A percentile compares a stretch with the other conserved stretches of the same genome.
Conservation (phyloP, 2,329 filamentous ascomycete species). For the Ophiostoma montium region DNA sequence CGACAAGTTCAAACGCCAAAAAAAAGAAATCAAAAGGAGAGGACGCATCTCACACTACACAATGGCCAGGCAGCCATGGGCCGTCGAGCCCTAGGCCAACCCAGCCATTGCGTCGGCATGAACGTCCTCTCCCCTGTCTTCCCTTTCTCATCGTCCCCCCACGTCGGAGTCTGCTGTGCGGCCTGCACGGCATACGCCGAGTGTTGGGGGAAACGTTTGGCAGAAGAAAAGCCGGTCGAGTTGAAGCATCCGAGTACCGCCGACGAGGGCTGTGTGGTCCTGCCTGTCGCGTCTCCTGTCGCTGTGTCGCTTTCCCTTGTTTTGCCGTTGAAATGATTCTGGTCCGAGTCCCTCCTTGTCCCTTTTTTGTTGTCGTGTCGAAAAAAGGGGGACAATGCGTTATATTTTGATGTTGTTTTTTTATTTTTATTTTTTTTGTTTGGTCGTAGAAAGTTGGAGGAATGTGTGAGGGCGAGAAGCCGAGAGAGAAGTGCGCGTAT, state of each 20-base stretch:
- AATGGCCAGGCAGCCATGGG: too few relatives aligned
- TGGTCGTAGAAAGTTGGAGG: not conserved
- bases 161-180: too few relatives aligned
- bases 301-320: not conserved
- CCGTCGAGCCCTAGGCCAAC: too few relatives aligned
- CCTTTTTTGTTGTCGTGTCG: not conserved
- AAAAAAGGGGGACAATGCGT: not conserved
- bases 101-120: too few relatives aligned
- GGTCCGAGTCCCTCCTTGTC: not conserved
- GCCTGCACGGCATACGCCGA: too few relatives aligned
- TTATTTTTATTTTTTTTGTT: not conserved
- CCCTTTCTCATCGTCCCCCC: too few relatives aligned
- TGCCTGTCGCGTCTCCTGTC: not conserved
- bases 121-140: too few relatives aligned
- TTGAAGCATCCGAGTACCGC: not conserved
- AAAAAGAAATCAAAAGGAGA: too few relatives aligned
- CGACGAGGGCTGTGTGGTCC: not conserved
- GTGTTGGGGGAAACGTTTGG: too few relatives aligned
- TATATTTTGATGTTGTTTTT: slow-evolving; percentile 1
- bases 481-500: not conserved
- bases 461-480: not conserved
- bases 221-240: not conserved
- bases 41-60: too few relatives aligned
- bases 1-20: too few relatives aligned
- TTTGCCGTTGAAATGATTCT: not conserved